Percentiles rank a stretch among this genome's conserved stretches.
These are phyloP conservation scores for Claviceps sp. DNA, from an alignment of 2,329 filamentous ascomycete species.

Conservation along the genomic window DNA sequence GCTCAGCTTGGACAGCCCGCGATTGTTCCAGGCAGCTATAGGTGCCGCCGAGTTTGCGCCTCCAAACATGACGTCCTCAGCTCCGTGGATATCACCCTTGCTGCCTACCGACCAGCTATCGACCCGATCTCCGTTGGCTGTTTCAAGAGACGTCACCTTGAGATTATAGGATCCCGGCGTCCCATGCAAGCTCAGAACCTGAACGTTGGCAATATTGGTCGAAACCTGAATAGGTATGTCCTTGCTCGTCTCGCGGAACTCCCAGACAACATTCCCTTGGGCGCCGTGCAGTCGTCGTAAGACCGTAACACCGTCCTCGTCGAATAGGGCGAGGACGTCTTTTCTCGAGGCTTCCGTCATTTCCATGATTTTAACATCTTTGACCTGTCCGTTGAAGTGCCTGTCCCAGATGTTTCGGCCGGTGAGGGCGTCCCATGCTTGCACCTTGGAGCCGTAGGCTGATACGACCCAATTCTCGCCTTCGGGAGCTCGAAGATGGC, in stretches of 20 bases:
- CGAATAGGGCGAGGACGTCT: slow-evolving; percentile 59
- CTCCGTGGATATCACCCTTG: slow-evolving; percentile 56
- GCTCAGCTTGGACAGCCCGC: slow-evolving; percentile 45
- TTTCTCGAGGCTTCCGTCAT: slow-evolving; percentile 50
- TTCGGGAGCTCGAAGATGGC: slow-evolving; percentile 59
- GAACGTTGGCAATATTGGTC: slow-evolving; percentile 56
- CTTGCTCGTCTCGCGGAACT: slow-evolving; percentile 53
- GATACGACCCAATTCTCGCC: slow-evolving; percentile 67
- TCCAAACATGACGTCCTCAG: slow-evolving; percentile 57
- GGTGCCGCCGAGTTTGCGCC: slow-evolving; percentile 64
- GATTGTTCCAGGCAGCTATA: slow-evolving; percentile 63
- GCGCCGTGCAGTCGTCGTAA: slow-evolving; percentile 61
- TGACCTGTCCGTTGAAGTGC: slow-evolving; percentile 42
- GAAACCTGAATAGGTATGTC: slow-evolving; percentile 65
- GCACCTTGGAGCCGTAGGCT: slow-evolving; percentile 55
- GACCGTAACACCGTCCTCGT: slow-evolving; percentile 41
- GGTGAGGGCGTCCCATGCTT: slow-evolving; percentile 71
- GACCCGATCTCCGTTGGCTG: slow-evolving; percentile 54
- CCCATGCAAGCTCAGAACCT: slow-evolving; percentile 64
- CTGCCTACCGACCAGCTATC: slow-evolving; percentile 60
- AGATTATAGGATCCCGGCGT: slow-evolving; percentile 58
- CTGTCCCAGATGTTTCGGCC: slow-evolving; percentile 68
- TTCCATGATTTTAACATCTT: slow-evolving; percentile 67
- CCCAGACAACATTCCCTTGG: slow-evolving; percentile 67
- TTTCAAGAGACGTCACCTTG: slow-evolving; percentile 62